Conservation (phyloP, 805 yeast genomes). For the Saturnispora silvae region DNA sequence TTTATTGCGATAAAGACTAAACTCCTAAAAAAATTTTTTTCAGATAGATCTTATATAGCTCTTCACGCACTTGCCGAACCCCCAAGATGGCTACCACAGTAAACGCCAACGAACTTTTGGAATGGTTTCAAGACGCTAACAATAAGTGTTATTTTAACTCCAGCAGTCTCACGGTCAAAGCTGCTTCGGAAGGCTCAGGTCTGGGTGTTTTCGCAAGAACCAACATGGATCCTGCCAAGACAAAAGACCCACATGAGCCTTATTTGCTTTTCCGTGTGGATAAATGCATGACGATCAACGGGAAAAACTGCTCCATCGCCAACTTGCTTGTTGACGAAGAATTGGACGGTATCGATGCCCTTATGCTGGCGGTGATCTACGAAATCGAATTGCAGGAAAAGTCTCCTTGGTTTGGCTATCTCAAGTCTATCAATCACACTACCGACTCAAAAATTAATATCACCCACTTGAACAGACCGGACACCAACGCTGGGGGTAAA, state of each 20-base stretch:
- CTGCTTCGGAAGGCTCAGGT: conserved; percentile 42
- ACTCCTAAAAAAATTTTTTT: conserved; percentile 1
- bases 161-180: conserved; percentile 32
- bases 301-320: conserved; percentile 50
- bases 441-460: conserved; percentile 2
- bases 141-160: conserved; percentile 47
- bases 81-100: conserved; percentile 26
- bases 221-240: conserved; percentile 15
- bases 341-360: conserved; percentile 53
- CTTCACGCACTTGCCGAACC: too few species aligned
- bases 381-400: conserved; percentile 46
- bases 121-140: conserved; percentile 40
- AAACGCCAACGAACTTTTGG: conserved; percentile 23
- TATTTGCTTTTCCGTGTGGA: conserved; percentile 44
- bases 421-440: conserved; percentile 37
- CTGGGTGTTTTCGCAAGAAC: conserved; percentile 58
- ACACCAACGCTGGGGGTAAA: conserved; percentile 2
- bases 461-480: conserved; percentile 1
- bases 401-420: conserved; percentile 76
- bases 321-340: conserved; percentile 54
- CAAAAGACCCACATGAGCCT: conserved; percentile 18
- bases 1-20: too few species aligned
- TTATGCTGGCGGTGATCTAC: conserved; percentile 61
- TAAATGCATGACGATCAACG: conserved; percentile 48
- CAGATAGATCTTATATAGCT: not conserved